phyloP scores from a whole-genome alignment of 1,139 yeast genomes.

The Zygoascus hellenicus region DNA sequence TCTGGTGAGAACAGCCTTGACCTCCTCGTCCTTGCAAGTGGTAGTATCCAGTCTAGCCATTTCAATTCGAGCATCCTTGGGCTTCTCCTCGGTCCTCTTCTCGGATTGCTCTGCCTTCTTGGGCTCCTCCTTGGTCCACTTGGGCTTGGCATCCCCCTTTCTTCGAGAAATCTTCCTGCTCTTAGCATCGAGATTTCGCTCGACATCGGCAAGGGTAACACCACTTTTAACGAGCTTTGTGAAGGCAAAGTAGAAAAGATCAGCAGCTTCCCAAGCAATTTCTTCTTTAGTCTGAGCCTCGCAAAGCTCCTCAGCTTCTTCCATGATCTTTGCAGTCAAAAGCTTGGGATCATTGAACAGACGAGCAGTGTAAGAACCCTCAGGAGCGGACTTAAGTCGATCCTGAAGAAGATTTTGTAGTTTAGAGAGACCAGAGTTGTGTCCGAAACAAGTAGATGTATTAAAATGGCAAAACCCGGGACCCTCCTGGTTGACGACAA shows the following conservation, averaged over 20 bases:
- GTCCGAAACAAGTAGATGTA: slow-evolving; percentile 75
- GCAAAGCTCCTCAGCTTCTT: slow-evolving; percentile 93
- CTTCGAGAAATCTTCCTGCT: slow-evolving; percentile 84
- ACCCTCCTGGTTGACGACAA: slow-evolving; percentile 75
- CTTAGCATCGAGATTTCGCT: slow-evolving; percentile 76
- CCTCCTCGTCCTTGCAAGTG: slow-evolving; percentile 40
- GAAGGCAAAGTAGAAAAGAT: slow-evolving; percentile 82
- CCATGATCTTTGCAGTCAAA: slow-evolving; percentile 80
- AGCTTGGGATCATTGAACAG: slow-evolving; percentile 71
- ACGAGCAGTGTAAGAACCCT: slow-evolving; percentile 87
- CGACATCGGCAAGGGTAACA: slow-evolving; percentile 74
- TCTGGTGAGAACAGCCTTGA: slow-evolving; percentile 62
- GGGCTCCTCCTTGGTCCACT: slow-evolving; percentile 41
- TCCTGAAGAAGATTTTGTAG: slow-evolving; percentile 58
- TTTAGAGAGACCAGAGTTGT: slow-evolving; percentile 46
- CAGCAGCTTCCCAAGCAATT: slow-evolving; percentile 97
- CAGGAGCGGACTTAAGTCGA: slow-evolving; percentile 59
- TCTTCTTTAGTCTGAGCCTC: slow-evolving; percentile 71
- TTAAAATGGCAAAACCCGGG: slow-evolving; percentile 90
- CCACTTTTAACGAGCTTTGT: slow-evolving; percentile 81
- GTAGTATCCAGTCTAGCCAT: slow-evolving; percentile 57
- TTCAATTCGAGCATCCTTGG: slow-evolving; percentile 41
- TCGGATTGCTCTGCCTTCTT: slow-evolving; percentile 19
- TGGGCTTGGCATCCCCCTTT: slow-evolving; percentile 91
- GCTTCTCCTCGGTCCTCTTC: slow-evolving; percentile 12